Base-by-base conservation (phyloP, 2,329 filamentous ascomycete genomes). In the Paecilomyces niveus region DNA sequence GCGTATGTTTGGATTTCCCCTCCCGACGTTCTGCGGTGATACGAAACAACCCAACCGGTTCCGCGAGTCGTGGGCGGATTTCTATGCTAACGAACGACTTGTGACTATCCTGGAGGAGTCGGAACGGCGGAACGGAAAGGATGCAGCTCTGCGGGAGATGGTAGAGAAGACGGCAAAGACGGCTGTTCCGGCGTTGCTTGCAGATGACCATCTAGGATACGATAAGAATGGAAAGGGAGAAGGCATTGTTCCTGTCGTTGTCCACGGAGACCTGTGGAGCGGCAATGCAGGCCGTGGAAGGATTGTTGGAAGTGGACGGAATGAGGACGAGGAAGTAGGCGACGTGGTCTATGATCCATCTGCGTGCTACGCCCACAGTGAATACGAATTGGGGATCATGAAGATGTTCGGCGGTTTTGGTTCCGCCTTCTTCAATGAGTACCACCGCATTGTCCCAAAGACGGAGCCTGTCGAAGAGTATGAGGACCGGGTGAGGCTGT, bases 321-420 rank as follows among this genome's bases (percentile, higher is more conserved):
- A 26, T 72, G 65, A 70, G 32, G 75, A 69, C 29, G 74, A 64
- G 7, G 62, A 74, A 45, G 79, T 80, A 0, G 80, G 92, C 64
- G 87, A 92, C 63, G 85, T 96, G 0, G 84, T 96, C 1, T 97
- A 86, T 69, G 93, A 97, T 69, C 86, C 92, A 0, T 88, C 88
- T 1, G 83, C 85, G 50, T 89, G 89, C 62, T 97, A 95, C 69
- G 90, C 88, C 1, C 92, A 97, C 71, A 88, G 83, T 1, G 93
- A 97, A 77, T 97, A 88, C 72, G 93, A 97, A 65, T 77, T 96
- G 56, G 93, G 93, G 0, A 96, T 96, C 64, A 97, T 97, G 92
- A 84, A 83, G 55, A 96, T 97, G 92, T 97, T 97, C 81, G 92
- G 92, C 0, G 93, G 93, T 0, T 96, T 95, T 73, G 86, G 86